Evolutionary conservation across 805 yeast species (phyloP).

Genomic region (Ogataea neopini): DNA sequence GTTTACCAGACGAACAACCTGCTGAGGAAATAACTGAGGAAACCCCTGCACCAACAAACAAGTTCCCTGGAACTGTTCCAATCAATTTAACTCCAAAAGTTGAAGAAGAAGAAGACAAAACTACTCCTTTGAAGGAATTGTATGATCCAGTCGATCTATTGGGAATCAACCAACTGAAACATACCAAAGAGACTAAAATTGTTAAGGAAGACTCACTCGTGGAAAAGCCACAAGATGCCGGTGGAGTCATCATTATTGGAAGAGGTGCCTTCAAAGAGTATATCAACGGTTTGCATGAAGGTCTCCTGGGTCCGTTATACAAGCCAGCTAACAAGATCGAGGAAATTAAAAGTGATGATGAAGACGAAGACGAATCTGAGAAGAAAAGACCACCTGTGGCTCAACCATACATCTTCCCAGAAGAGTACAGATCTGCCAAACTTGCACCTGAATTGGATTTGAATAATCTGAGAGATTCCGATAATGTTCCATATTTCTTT

Average conservation of each 20-base stretch:
- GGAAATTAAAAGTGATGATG: slow-evolving; percentile 11
- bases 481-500: slow-evolving; percentile 57
- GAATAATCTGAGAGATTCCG: slow-evolving; percentile 31
- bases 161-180: slow-evolving; percentile 49
- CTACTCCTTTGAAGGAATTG: slow-evolving; percentile 37
- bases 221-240: slow-evolving; percentile 49
- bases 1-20: slow-evolving; percentile 25
- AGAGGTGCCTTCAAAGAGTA: slow-evolving; percentile 96
- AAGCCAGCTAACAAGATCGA: slow-evolving; percentile 29
- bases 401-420: slow-evolving; percentile 61
- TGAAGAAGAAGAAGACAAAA: slow-evolving; percentile 25
- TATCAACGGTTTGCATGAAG: slow-evolving; percentile 88
- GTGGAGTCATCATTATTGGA: slow-evolving; percentile 91
- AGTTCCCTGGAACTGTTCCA: slow-evolving; percentile 12
- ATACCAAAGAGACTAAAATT: slow-evolving; percentile 18
- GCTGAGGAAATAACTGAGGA: slow-evolving; percentile 10
- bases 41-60: slow-evolving; percentile 9
- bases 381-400: slow-evolving; percentile 49
- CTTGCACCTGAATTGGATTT: slow-evolving; percentile 64
- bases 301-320: slow-evolving; percentile 86
- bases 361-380: slow-evolving; percentile 31
- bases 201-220: slow-evolving; percentile 49
- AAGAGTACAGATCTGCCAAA: slow-evolving; percentile 52
- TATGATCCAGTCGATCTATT: slow-evolving; percentile 49
- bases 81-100: slow-evolving; percentile 8